Percentiles rank a stretch among this genome's conserved stretches.
These are phyloP conservation scores for Neonectria ditissima DNA, from an alignment of 2,329 filamentous ascomycete genomes.

Conservation along the genomic window DNA sequence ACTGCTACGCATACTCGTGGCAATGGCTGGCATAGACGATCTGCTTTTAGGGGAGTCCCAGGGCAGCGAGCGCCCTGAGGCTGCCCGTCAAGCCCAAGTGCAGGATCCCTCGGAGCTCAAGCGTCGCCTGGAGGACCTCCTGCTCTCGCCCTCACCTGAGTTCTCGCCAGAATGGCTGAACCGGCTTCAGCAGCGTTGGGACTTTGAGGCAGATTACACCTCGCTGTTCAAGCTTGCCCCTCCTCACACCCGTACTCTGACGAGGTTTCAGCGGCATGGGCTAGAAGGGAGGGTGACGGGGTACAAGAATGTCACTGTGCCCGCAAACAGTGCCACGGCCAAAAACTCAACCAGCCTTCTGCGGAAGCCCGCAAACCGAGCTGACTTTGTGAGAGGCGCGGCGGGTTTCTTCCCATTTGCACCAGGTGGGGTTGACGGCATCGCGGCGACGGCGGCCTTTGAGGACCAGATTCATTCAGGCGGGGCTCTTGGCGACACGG, in stretches of 20 bases:
- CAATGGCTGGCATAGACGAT: constrained; percentile 52
- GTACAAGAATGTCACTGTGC: constrained; percentile 93
- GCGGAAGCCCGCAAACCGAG: constrained; percentile 85
- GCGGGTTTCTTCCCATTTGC: constrained; percentile 96
- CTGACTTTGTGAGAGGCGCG: constrained; percentile 92
- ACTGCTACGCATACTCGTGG: constrained; percentile 14
- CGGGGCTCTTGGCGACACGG: constrained; percentile 57
- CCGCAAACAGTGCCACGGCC: constrained; percentile 87
- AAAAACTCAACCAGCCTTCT: constrained; percentile 94
- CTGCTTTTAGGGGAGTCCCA: constrained; percentile 45
- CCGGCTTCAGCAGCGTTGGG: constrained; percentile 89
- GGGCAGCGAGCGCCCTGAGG: constrained; percentile 1
- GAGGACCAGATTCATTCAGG: constrained; percentile 78
- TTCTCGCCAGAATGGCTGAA: constrained; percentile 92
- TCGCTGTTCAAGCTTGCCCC: constrained; percentile 88
- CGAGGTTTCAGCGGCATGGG: constrained; percentile 89
- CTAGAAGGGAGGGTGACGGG: constrained; percentile 92
- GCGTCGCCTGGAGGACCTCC: constrained; percentile 77
- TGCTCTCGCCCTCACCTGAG: constrained; percentile 80
- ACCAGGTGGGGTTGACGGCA: constrained; percentile 87
- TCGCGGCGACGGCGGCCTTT: constrained; percentile 85
- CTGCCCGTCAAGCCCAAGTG: constrained; percentile 31
- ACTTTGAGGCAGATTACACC: constrained; percentile 81
- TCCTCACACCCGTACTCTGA: constrained; percentile 94
- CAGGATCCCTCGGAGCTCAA: constrained; percentile 73